Evolutionary conservation across 371 early-diverging fungal genomes (phyloP).

Genomic region (Coemansia sp.): DNA sequence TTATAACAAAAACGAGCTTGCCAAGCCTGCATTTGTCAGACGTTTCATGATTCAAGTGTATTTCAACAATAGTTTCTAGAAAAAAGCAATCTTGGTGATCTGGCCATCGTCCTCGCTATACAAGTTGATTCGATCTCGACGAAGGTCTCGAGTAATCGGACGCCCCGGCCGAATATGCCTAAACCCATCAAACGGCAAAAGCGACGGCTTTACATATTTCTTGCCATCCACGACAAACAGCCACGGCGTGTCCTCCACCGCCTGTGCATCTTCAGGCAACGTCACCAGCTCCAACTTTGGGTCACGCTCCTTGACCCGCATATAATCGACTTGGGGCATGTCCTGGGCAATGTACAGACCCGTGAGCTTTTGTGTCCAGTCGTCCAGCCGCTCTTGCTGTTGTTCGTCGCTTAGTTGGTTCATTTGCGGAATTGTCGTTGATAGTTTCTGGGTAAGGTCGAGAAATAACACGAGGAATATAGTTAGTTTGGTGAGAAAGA

Average conservation of each 20-base stretch:
- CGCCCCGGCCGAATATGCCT: slow-evolving; percentile 28
- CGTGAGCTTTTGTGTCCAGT: slow-evolving; percentile 23
- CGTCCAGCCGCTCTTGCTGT: slow-evolving; percentile 3
- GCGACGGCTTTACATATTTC: slow-evolving; percentile 2
- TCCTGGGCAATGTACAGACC: slow-evolving; percentile 19
- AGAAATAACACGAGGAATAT: slow-evolving; percentile 19
- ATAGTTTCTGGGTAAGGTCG: slow-evolving; percentile 8
- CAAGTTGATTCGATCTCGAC: slow-evolving; percentile 28
- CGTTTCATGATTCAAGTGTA: no score
- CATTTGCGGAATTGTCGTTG: neutral
- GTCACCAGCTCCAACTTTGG: neutral
- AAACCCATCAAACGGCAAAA: slow-evolving; percentile 13
- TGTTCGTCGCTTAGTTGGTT: slow-evolving; percentile 20
- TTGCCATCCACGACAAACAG: neutral
- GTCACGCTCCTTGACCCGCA: neutral
- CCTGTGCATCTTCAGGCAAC: neutral
- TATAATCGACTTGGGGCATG: neutral
- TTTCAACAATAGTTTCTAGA: slow-evolving; percentile 5
- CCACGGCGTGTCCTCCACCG: neutral
- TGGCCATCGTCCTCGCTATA: slow-evolving; percentile 14
- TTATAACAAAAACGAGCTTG: neutral
- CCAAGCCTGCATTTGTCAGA: neutral
- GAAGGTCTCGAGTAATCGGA: slow-evolving; percentile 41
- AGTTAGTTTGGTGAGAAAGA: slow-evolving; percentile 5
- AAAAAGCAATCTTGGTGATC: slow-evolving; percentile 19